Percentiles rank a stretch among this genome's conserved stretches.
These are phyloP conservation scores for Nosema muscidifuracis DNA, from an alignment of 371 early-diverging fungal species.

Conservation along the genomic window DNA sequence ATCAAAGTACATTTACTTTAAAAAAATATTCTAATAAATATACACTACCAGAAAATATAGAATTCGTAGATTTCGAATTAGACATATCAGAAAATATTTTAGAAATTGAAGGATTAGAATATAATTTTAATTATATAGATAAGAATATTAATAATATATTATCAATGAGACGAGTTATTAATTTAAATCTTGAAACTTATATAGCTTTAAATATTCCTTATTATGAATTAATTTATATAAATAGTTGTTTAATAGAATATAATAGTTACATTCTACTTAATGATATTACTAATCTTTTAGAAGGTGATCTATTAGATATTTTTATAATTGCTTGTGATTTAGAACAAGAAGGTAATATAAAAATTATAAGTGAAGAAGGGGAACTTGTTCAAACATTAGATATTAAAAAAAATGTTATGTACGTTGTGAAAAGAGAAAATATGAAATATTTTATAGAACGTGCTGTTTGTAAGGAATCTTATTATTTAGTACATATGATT, in stretches of 20 bases:
- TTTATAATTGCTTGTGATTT: conserved; percentile 18
- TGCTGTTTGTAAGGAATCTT: not conserved
- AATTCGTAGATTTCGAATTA: conserved; percentile 17
- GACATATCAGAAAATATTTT: conserved; percentile 5
- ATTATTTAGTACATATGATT: conserved; percentile 16
- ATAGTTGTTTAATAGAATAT: conserved; percentile 10
- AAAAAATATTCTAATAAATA: not conserved
- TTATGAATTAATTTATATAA: conserved; percentile 10
- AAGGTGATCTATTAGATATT: conserved; percentile 15
- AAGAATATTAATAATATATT: conserved; percentile 33
- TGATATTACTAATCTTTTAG: conserved; percentile 45
- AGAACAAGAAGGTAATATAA: conserved; percentile 7
- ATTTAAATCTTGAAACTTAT: not conserved
- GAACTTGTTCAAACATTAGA: not conserved
- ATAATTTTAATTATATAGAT: conserved; percentile 1
- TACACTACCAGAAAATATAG: not conserved
- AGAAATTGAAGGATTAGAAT: conserved; percentile 10
- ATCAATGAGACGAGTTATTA: conserved; percentile 17
- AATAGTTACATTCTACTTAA: conserved; percentile 50
- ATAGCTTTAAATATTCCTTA: conserved; percentile 24
- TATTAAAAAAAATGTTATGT: not conserved
- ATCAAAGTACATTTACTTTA: not conserved
- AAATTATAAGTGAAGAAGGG: conserved; percentile 18
- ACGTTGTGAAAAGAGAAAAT: not conserved
- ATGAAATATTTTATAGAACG: conserved; percentile 13